Base-by-base conservation (phyloP, 2,329 filamentous ascomycete species). In the Hypoxylon sp. region DNA sequence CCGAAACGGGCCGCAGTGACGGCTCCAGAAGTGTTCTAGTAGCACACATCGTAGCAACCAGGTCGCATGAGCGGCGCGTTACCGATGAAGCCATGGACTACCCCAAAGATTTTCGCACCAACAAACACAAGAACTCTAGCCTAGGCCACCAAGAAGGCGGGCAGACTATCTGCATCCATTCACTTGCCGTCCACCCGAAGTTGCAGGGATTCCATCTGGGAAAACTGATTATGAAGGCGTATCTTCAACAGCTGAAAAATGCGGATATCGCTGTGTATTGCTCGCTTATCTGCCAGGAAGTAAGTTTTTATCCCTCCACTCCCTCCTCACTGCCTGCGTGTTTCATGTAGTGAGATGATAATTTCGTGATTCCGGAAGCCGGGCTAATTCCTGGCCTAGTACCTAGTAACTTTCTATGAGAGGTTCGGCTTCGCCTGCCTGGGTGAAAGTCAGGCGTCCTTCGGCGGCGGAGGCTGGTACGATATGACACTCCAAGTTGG, bases 401-500 rank as follows among this genome's bases (percentile, higher is more conserved):
- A 89, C 60, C 82, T 95, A 36, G 82, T 95, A 24, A 81, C 81
- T 0, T 97, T 91, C 76, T 97, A 97, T 76, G 85, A 90, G 75
- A 84, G 84, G n/a, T 85, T 93, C 70, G 88, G 93, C 0, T 97
- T 96, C 76, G 81, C 81, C 70, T 87, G 90, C 70, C 78, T 84
- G 28, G 93, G 93, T 0, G 80, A 83, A 51, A 96, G 93, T 77
- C 80, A 86, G 64, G 90, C 87, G 52, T 82, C 86, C 61, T 93
- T 93, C 79, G 91, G 89, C 18, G 93, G 93, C 36, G 92, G 93
- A 30, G 89, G 88, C 16, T 97, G 93, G 93, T 84, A 87, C 71
- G 89, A 96, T 76, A 89, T 97, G 92, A 91, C 93, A 77, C 3
- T 51, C 20, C n/a, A 11, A 14, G 33, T 67, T 12, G 20, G 12